These are phyloP conservation scores for Phaeosphaeriaceae sp. DNA, from an alignment of 2,329 filamentous ascomycete species.

Conservation along the genomic window DNA sequence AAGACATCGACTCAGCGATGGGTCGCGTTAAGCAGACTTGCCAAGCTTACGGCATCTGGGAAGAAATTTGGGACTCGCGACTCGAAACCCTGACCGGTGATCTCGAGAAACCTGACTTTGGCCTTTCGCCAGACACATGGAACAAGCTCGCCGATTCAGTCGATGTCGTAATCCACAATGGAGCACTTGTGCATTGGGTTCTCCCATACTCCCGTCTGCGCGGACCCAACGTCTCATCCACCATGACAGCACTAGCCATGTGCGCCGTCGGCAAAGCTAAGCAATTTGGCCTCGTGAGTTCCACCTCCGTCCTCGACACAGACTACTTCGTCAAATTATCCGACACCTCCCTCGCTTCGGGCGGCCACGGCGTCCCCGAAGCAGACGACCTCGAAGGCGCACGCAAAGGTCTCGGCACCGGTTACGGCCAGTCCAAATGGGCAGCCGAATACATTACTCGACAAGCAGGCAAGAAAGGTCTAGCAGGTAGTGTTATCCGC, in stretches of 20 bases:
- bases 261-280: conserved; percentile 82
- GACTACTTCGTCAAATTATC: conserved; percentile 82
- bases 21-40: conserved; percentile 72
- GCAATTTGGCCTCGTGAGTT: conserved; percentile 80
- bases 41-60: conserved; percentile 81
- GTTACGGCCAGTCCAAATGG: conserved; percentile 95
- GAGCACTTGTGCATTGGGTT: conserved; percentile 77
- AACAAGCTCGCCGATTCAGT: conserved; percentile 68
- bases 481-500: conserved; percentile 77
- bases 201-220: conserved; percentile 75
- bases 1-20: conserved; percentile 65
- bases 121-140: conserved; percentile 72
- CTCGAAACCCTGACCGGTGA: conserved; percentile 76
- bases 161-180: conserved; percentile 79
- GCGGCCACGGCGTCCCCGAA: conserved; percentile 72
- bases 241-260: conserved; percentile 76
- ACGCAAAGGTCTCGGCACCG: conserved; percentile 77
- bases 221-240: conserved; percentile 79
- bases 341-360: conserved; percentile 64
- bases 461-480: conserved; percentile 78
- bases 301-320: conserved; percentile 81
- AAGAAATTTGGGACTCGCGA: conserved; percentile 69
- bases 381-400: conserved; percentile 80
- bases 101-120: conserved; percentile 74
- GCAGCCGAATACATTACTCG: conserved; percentile 74